Evolutionary conservation across 2,329 filamentous ascomycete species (phyloP).

Genomic region (Neopestalotiopsis sp.): DNA sequence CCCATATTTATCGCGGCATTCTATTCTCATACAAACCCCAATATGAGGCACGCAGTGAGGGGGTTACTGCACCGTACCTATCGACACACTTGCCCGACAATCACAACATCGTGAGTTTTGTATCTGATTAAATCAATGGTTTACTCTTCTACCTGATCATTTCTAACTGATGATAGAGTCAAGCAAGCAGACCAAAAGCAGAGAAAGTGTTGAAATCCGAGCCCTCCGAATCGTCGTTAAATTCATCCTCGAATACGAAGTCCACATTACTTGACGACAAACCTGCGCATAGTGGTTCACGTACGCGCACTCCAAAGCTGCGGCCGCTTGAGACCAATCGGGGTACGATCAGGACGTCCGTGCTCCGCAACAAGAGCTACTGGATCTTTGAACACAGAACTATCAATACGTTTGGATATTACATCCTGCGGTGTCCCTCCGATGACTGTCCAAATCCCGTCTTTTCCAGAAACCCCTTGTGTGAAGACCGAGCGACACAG

Average conservation of each 20-base stretch:
- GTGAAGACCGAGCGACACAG: slow-evolving; percentile 4
- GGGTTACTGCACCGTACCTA: neutral
- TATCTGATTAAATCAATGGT: neutral
- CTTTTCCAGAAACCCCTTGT: slow-evolving; percentile 19
- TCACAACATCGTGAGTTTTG: neutral
- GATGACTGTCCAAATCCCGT: slow-evolving; percentile 17
- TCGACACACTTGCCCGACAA: neutral
- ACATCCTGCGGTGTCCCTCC: slow-evolving; percentile 18
- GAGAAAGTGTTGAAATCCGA: neutral
- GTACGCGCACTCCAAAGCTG: slow-evolving; percentile 1
- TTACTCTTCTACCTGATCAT: neutral
- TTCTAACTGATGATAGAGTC: neutral
- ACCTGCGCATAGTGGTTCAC: neutral
- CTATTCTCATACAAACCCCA: slow-evolving; percentile 9
- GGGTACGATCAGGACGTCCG: slow-evolving; percentile 7
- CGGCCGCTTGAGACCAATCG: slow-evolving; percentile 4
- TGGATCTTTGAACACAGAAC: slow-evolving; percentile 19
- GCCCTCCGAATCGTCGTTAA: neutral
- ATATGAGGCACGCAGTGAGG: neutral
- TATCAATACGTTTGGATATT: slow-evolving; percentile 8
- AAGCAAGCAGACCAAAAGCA: neutral
- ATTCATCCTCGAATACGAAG: neutral
- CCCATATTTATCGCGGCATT: neutral
- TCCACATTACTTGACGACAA: neutral
- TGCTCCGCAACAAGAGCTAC: slow-evolving; percentile 17